These are phyloP conservation scores for Neurospora africana DNA, from an alignment of 495 filamentous ascomycete genomes.

Conservation along the genomic window DNA sequence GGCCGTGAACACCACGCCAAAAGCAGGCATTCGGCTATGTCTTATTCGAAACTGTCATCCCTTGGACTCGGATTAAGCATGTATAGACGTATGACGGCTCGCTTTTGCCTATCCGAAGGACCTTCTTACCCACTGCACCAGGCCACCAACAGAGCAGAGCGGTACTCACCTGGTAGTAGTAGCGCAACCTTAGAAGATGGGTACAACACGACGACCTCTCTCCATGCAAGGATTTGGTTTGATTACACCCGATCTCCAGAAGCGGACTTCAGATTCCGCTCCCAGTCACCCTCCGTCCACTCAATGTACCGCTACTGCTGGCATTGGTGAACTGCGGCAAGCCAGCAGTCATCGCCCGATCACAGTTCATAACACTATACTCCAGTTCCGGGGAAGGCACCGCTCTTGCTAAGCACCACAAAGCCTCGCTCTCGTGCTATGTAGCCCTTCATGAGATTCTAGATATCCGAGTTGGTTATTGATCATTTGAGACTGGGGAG, in stretches of 20 bases:
- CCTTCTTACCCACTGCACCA: not conserved
- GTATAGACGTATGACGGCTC: too few species aligned
- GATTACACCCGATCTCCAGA: not conserved
- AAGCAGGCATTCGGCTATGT: not conserved
- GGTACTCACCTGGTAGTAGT: not conserved
- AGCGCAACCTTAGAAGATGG: too few species aligned
- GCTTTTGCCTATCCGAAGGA: not conserved
- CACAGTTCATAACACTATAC: slow-evolving; percentile 43
- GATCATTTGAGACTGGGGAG: not conserved
- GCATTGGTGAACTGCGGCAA: not conserved
- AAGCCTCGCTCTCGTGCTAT: slow-evolving; percentile 81
- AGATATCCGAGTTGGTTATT: not conserved
- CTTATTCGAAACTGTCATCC: not conserved
- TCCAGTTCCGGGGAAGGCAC: slow-evolving; percentile 91
- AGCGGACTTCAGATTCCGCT: not conserved
- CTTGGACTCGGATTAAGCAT: not conserved
- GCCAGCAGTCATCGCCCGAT: not conserved
- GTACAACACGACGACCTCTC: not conserved
- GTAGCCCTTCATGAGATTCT: slow-evolving; percentile 97
- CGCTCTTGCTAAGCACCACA: slow-evolving; percentile 81
- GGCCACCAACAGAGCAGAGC: not conserved
- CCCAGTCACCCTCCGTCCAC: not conserved
- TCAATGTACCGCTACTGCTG: not conserved
- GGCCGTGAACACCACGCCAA: not conserved
- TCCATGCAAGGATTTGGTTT: not conserved